phyloP scores from a whole-genome alignment of 2,329 filamentous ascomycete genomes.

The Penicillium glabrum region DNA sequence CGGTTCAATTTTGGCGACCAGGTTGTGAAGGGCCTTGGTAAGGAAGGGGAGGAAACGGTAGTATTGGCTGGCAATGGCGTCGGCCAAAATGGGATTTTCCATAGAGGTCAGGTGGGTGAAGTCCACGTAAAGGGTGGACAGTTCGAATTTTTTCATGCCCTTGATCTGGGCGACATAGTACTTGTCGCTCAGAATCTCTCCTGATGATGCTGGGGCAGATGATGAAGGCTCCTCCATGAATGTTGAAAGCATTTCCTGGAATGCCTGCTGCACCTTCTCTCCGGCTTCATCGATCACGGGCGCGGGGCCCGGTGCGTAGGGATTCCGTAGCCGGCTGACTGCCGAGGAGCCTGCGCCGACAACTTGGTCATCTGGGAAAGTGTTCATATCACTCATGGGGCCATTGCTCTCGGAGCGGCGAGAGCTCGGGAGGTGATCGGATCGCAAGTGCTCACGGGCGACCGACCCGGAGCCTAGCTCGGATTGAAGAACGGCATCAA shows the following conservation, averaged over 20 bases:
- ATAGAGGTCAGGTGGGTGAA: constrained; percentile 75
- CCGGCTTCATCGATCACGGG: constrained; percentile 61
- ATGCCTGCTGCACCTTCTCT: constrained; percentile 62
- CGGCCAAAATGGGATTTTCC: constrained; percentile 77
- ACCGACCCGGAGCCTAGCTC: constrained; percentile 38
- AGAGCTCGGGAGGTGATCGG: constrained; percentile 52
- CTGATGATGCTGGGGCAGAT: constrained; percentile 54
- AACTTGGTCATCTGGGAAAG: constrained; percentile 62
- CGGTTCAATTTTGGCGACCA: constrained; percentile 92
- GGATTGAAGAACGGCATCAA: constrained; percentile 44
- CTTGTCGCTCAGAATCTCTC: constrained; percentile 58
- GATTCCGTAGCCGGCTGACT: constrained; percentile 48
- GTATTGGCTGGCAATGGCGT: constrained; percentile 85
- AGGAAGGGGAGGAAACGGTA: constrained; percentile 94
- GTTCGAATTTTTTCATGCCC: constrained; percentile 59
- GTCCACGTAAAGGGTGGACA: constrained; percentile 67
- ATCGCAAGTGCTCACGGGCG: constrained; percentile 31
- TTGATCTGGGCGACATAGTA: constrained; percentile 68
- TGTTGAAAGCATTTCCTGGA: constrained; percentile 64
- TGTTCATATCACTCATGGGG: constrained; percentile 57
- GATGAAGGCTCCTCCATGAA: constrained; percentile 58
- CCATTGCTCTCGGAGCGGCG: constrained; percentile 54
- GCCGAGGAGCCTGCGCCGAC: constrained; percentile 55
- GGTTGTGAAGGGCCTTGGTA: constrained; percentile 81
- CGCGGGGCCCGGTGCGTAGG: constrained; percentile 55